phyloP scores from a whole-genome alignment of 2,329 filamentous ascomycete genomes.

The Colletotrichum abscissum region DNA sequence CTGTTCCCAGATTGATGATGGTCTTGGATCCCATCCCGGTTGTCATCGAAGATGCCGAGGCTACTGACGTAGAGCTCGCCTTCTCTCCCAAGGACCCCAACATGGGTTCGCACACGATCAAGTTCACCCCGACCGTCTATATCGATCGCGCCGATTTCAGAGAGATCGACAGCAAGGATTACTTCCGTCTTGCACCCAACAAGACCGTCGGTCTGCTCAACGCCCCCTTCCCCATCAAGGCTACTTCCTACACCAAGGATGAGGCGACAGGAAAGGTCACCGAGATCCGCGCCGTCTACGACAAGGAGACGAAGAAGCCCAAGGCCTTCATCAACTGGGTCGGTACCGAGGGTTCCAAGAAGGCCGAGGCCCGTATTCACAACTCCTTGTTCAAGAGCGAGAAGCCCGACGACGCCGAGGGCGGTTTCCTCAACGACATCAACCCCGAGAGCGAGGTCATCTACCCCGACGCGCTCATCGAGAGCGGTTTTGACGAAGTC shows the following conservation, averaged over 20 bases:
- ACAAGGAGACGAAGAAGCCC: constrained; percentile 77
- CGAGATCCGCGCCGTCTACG: constrained; percentile 71
- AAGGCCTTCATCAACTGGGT: constrained; percentile 96
- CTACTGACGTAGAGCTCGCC: constrained; percentile 72
- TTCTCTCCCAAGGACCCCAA: constrained; percentile 85
- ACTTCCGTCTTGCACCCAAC: constrained; percentile 83
- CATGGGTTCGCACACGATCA: constrained; percentile 70
- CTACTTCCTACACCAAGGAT: constrained; percentile 77
- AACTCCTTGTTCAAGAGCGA: constrained; percentile 88
- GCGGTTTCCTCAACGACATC: constrained; percentile 85
- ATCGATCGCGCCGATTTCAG: constrained; percentile 87
- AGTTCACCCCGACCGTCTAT: constrained; percentile 82
- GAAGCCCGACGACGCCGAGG: constrained; percentile 80
- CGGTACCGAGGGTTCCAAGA: constrained; percentile 70
- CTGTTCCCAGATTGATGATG: constrained; percentile 89
- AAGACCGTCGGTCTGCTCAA: constrained; percentile 82
- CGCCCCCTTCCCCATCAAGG: constrained; percentile 77
- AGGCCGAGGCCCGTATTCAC: constrained; percentile 82
- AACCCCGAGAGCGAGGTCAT: constrained; percentile 86
- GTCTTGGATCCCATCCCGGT: constrained; percentile 88
- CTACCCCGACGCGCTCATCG: constrained; percentile 82
- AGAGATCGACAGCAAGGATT: constrained; percentile 78
- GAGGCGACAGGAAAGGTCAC: constrained; percentile 71
- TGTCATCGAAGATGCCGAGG: constrained; percentile 81
- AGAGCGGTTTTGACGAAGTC: constrained; percentile 86